These are phyloP conservation scores for Paramyrothecium sp. DNA, from an alignment of 2,329 filamentous ascomycete genomes.

Conservation along the genomic window DNA sequence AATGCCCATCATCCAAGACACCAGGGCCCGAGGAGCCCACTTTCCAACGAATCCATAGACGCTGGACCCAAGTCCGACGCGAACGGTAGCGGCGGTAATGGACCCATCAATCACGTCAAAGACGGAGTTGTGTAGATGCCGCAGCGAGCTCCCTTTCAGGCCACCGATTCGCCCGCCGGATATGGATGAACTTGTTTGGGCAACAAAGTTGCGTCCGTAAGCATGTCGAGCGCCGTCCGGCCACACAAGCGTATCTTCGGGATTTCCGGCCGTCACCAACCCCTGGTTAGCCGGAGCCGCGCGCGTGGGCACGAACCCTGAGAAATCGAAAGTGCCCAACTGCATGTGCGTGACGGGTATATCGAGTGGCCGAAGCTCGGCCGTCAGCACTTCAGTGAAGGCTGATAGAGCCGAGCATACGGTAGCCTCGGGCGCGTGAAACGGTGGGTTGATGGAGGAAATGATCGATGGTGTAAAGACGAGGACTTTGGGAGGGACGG, in stretches of 20 bases:
- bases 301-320: constrained; percentile 55
- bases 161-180: constrained; percentile 57
- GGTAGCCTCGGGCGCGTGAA: constrained; percentile 82
- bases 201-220: constrained; percentile 63
- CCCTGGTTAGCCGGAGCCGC: constrained; percentile 29
- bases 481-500: constrained; percentile 64
- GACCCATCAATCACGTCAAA: constrained; percentile 82
- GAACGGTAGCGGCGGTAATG: constrained; percentile 61
- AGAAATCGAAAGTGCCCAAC: constrained; percentile 87
- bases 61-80: constrained; percentile 80
- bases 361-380: constrained; percentile 72
- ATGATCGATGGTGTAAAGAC: constrained; percentile 80
- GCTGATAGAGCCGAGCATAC: constrained; percentile 84
- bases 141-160: constrained; percentile 67
- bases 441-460: constrained; percentile 74
- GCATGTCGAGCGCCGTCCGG: constrained; percentile 56
- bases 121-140: constrained; percentile 80
- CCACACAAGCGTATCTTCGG: constrained; percentile 58
- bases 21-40: constrained; percentile 72
- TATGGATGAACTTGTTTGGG: constrained; percentile 53
- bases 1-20: constrained; percentile 94
- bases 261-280: constrained; percentile 40
- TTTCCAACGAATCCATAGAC: constrained; percentile 83
- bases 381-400: constrained; percentile 76
- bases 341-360: constrained; percentile 85